These are phyloP conservation scores for Dactylonectria estremocensis DNA, from an alignment of 2,329 filamentous ascomycete genomes.

Conservation along the genomic window DNA sequence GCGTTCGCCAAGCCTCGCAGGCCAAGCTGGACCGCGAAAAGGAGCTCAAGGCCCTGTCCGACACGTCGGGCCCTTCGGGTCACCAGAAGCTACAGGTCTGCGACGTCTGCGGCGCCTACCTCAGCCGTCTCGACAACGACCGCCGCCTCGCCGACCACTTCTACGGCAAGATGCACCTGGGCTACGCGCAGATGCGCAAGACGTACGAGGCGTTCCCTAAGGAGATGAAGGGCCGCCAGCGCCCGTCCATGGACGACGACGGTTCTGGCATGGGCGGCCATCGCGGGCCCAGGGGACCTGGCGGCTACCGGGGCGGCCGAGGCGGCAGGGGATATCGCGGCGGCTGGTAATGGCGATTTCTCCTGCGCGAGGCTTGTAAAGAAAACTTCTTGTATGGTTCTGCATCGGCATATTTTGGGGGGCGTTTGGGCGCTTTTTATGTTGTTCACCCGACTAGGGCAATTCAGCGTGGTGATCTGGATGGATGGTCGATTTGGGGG, in stretches of 20 bases:
- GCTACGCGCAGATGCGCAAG: slow-evolving; percentile 98
- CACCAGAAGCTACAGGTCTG: slow-evolving; percentile 99
- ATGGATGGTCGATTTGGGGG: slow-evolving; percentile 24
- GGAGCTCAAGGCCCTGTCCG: slow-evolving; percentile 90
- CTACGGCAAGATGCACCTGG: slow-evolving; percentile 99
- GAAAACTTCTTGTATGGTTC: neutral
- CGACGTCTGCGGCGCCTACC: slow-evolving; percentile 97
- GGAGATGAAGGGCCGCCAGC: slow-evolving; percentile 82
- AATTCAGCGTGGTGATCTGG: slow-evolving; percentile 28
- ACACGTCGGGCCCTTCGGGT: slow-evolving; percentile 92
- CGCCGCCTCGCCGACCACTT: slow-evolving; percentile 95
- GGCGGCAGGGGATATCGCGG: slow-evolving; percentile 67
- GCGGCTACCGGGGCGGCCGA: slow-evolving; percentile 67
- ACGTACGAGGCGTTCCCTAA: slow-evolving; percentile 89
- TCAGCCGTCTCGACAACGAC: slow-evolving; percentile 94
- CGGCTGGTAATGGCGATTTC: slow-evolving; percentile 58
- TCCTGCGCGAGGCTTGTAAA: slow-evolving; percentile 1
- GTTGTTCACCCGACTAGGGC: slow-evolving; percentile 34
- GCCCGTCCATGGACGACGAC: slow-evolving; percentile 69
- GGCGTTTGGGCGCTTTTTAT: slow-evolving; percentile 44
- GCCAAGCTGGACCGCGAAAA: slow-evolving; percentile 88
- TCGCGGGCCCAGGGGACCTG: slow-evolving; percentile 68
- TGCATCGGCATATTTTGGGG: slow-evolving; percentile 21
- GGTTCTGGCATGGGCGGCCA: slow-evolving; percentile 63
- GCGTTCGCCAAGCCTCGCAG: slow-evolving; percentile 84